Evolutionary conservation across 2,329 filamentous ascomycete species (phyloP).

Genomic region (Diaporthe caulivora): DNA sequence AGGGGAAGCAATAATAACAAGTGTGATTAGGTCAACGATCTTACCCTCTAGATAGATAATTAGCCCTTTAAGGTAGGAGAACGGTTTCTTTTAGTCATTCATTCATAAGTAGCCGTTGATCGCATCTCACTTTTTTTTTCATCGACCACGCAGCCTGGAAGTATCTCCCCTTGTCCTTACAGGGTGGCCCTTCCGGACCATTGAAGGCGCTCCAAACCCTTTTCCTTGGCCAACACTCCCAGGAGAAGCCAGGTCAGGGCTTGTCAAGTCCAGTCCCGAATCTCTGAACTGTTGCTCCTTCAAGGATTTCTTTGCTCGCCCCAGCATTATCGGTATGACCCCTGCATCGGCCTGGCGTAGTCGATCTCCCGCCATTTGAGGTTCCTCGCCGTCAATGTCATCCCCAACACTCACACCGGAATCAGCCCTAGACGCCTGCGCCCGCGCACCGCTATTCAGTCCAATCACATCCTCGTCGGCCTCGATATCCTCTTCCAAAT

Average conservation of each 20-base stretch:
- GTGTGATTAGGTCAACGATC: not conserved
- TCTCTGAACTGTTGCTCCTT: slow-evolving; percentile 4
- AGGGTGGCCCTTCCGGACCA: not conserved
- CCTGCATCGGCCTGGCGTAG: not conserved
- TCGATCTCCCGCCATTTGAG: no score
- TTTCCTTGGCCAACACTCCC: not conserved
- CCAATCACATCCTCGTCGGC: not conserved
- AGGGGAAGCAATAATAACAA: no score
- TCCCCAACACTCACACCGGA: slow-evolving; percentile 15
- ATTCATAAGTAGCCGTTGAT: not conserved
- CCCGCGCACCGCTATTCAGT: not conserved
- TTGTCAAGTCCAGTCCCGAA: not conserved
- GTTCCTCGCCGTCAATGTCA: not conserved
- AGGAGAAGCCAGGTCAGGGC: not conserved
- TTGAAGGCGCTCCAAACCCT: not conserved
- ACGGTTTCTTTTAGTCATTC: no score
- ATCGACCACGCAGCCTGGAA: not conserved
- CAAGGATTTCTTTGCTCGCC: not conserved
- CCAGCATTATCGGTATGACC: not conserved
- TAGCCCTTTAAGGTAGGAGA: not conserved
- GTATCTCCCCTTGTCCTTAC: not conserved
- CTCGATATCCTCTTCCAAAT: not conserved
- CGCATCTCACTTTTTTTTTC: not conserved
- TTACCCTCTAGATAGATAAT: not conserved
- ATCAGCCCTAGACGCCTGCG: slow-evolving; percentile 13